phyloP scores from a whole-genome alignment of 257 asterid species.

The Solanum raphanifolium region DNA sequence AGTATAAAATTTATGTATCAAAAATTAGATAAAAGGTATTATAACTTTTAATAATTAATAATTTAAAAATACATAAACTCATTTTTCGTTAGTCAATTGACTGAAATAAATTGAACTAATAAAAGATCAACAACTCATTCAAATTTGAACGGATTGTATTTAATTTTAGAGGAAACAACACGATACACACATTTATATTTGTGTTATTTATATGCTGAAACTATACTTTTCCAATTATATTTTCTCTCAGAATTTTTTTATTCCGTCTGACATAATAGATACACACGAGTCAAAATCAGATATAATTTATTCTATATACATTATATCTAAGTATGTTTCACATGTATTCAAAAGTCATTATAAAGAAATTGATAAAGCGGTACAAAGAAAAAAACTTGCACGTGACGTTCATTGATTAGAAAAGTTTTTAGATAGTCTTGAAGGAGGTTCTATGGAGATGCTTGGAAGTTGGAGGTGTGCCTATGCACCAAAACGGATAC shows the following conservation, averaged over 20 bases:
- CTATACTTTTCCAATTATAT: neutral
- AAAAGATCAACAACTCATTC: no score
- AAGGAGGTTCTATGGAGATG: neutral
- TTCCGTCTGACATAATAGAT: neutral
- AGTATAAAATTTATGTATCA: neutral
- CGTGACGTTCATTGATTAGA: fast-evolving
- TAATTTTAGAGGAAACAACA: neutral
- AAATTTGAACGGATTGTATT: neutral
- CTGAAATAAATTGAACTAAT: no score
- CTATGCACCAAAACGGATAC: neutral
- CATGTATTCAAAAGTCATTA: neutral
- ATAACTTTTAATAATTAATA: neutral
- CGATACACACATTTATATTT: neutral
- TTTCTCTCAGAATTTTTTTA: no score
- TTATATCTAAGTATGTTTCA: neutral
- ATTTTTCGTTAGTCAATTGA: no score
- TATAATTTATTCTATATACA: neutral
- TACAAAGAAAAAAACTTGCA: fast-evolving
- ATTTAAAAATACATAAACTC: neutral
- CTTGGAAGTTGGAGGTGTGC: neutral
- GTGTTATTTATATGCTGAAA: neutral
- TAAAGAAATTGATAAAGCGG: neutral
- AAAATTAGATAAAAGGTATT: no score
- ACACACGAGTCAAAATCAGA: neutral
- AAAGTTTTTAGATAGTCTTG: neutral